Base-by-base conservation (phyloP, 2,329 filamentous ascomycete genomes). In the Aspergillus nomiae region DNA sequence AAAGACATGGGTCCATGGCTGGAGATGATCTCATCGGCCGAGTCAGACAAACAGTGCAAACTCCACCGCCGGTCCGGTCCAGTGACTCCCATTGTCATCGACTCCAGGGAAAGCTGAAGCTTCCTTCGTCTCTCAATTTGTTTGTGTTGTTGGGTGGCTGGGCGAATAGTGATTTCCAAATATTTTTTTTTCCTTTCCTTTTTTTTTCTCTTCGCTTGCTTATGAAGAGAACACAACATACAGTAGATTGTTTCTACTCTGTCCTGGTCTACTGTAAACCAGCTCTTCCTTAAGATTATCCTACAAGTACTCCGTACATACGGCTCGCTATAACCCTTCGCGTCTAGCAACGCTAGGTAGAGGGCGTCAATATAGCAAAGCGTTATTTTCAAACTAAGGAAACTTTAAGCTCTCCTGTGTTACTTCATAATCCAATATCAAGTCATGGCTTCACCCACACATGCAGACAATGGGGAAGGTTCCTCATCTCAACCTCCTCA, bases 391-490 rank as follows among this genome's bases (percentile, higher is more conserved):
- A n/a, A 51, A 32, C n/a, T 32, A 51, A 51, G 48, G 48, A 51
- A 51, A 32, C 48, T 32, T 16, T 48, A 41, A n/a, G 16, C 30
- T 7, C 11, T 46, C 16, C 55, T 41, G 21, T 59, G 30, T 28
- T 1, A 26, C 41, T 50, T 56, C 57, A 32, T 32, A 45, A 21
- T 50, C 21, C 28, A 34, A 41, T 57, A 41, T 61, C 56, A 58
- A 59, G 24, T 16, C 63, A 70, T 70, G 65, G 56, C 63, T 21
- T 67, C 64, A 41, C 56, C 63, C 21, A 67, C 51, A 54, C 78
- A 75, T 73, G 69, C 73, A 58, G 74, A 76, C 61, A 79, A 76
- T 63, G 72, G 74, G 62, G 77, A 80, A 61, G 73, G 74, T 38
- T 71, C 76, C 26, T 77, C 78, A 41, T 67, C 73, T 59, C 72